Evolutionary conservation across 1,284 basidiomycete genomes (phyloP).

Genomic region (Microbotryomycetes sp.): DNA sequence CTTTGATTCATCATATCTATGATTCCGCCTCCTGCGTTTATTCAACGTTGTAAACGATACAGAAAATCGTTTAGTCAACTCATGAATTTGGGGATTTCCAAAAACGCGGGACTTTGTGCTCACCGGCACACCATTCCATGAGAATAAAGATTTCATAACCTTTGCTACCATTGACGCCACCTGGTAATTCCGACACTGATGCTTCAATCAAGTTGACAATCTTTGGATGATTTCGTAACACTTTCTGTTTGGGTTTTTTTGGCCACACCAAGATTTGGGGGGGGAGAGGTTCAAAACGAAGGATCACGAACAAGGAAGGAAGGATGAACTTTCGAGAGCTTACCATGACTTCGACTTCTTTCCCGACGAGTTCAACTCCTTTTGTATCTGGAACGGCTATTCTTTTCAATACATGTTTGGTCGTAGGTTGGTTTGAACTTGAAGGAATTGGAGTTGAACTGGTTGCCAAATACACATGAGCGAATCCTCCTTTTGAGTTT

Average conservation of each 20-base stretch:
- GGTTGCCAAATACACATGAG: constrained; percentile 92
- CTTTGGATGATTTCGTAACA: constrained; percentile 81
- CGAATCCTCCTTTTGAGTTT: constrained; percentile 77
- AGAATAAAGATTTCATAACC: constrained; percentile 97
- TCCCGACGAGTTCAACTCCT: constrained; percentile 89
- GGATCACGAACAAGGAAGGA: not conserved
- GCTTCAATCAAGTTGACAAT: constrained; percentile 89
- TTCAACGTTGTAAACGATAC: not conserved
- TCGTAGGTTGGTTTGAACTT: constrained; percentile 42
- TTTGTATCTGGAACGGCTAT: constrained; percentile 87
- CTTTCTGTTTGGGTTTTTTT: constrained; percentile 52
- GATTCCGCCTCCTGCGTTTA: constrained; percentile 74
- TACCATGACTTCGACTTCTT: constrained; percentile 98
- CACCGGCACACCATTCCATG: constrained; percentile 87
- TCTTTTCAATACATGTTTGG: constrained; percentile 94
- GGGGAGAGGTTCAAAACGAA: too few species aligned
- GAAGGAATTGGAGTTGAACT: constrained; percentile 66
- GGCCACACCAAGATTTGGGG: too few species aligned
- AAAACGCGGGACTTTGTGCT: too few species aligned
- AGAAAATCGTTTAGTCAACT: constrained; percentile 16
- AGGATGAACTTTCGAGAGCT: constrained; percentile 35
- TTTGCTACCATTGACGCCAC: constrained; percentile 47
- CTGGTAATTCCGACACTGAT: constrained; percentile 71
- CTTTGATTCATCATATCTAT: constrained; percentile 99
- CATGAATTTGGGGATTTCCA: too few species aligned